A percentile compares a stretch with the other conserved stretches of the same genome.
Conservation (phyloP, 2,329 filamentous ascomycete species). For the Zarea fungicola region DNA sequence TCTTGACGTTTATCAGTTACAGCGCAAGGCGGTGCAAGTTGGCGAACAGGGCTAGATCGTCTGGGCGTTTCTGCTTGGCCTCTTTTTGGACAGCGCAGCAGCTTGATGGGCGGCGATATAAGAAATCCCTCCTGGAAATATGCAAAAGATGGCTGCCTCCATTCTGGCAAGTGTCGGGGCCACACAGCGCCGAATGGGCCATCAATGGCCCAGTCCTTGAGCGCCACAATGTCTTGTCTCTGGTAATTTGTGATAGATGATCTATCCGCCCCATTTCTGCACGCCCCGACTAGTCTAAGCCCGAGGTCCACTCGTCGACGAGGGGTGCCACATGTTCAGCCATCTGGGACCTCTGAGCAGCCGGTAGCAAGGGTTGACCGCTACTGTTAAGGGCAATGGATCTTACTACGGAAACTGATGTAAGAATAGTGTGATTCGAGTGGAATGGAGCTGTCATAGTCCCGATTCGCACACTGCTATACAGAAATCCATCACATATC, state of each 20-base stretch:
- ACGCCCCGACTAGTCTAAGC: background rate
- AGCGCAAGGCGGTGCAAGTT: no score
- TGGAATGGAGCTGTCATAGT: no score
- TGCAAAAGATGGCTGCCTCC: no score
- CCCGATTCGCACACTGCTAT: background rate
- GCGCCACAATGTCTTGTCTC: conserved; percentile 10
- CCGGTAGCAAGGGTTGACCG: background rate
- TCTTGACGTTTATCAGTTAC: no score
- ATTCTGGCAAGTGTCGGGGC: no score
- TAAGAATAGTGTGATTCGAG: background rate
- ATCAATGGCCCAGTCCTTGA: background rate
- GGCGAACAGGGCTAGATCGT: background rate
- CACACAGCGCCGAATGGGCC: background rate
- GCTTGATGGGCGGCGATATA: no score
- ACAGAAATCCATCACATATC: background rate
- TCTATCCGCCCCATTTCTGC: conserved; percentile 12
- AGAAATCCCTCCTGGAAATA: no score
- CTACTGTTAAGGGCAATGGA: background rate
- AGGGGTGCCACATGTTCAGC: background rate
- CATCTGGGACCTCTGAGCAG: no score
- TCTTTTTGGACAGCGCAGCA: no score
- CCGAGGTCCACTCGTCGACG: background rate
- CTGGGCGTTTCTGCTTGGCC: no score
- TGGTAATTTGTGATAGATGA: conserved; percentile 29
- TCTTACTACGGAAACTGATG: background rate